These are phyloP conservation scores for Blakeslea trispora DNA, from an alignment of 371 early-diverging fungal species.

Conservation along the genomic window DNA sequence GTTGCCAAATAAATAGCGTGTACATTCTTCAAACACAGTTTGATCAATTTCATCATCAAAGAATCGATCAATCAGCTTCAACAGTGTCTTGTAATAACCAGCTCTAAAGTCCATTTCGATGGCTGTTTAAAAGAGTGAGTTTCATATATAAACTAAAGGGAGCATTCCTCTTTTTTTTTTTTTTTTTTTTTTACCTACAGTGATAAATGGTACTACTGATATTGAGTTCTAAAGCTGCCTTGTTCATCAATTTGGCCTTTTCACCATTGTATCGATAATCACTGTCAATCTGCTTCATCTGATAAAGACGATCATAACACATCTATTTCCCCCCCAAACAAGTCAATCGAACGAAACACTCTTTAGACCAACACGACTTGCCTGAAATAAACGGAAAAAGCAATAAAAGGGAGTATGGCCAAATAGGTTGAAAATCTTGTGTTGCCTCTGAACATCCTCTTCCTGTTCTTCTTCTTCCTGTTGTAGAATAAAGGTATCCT, in stretches of 20 bases:
- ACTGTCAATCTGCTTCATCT: constrained; percentile 70
- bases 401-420: constrained; percentile 81
- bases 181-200: constrained; percentile 19
- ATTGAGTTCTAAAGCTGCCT: constrained; percentile 39
- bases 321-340: constrained; percentile 1
- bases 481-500: neutral
- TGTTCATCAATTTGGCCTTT: constrained; percentile 57
- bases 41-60: constrained; percentile 82
- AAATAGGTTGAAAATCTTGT: constrained; percentile 58
- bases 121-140: constrained; percentile 7
- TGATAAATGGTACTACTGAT: constrained; percentile 13
- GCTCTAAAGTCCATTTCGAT: constrained; percentile 26
- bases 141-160: too few relatives aligned
- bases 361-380: constrained; percentile 34
- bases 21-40: constrained; percentile 85
- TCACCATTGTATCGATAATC: constrained; percentile 58
- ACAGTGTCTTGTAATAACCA: constrained; percentile 73
- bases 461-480: constrained; percentile 14
- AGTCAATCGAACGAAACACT: constrained; percentile 17
- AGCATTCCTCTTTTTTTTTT: neutral
- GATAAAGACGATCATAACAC: constrained; percentile 71
- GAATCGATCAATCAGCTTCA: constrained; percentile 71
- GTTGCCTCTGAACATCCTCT: constrained; percentile 19
- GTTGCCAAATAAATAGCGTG: constrained; percentile 84
- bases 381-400: constrained; percentile 87